Percentiles rank a stretch among this genome's conserved stretches.
Evolutionary conservation across 2,329 filamentous ascomycete genomes (phyloP).

Genomic region (Aspergillus melleus): DNA sequence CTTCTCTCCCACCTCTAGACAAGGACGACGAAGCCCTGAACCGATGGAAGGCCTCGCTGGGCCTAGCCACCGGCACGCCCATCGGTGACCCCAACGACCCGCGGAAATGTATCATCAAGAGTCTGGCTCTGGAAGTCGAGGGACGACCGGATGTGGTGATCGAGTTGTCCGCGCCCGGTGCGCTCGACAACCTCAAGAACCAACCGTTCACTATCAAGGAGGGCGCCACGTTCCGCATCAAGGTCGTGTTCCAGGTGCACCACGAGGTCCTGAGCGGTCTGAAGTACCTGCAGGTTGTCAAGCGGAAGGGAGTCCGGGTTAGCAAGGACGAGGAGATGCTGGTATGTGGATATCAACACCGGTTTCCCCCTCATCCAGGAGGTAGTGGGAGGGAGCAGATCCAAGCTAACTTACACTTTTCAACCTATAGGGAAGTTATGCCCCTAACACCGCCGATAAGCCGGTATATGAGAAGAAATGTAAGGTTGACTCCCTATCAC

Average conservation of each 20-base stretch:
- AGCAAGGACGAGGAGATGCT: constrained; percentile 99
- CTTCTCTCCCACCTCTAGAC: constrained; percentile 47
- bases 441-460: constrained; percentile 87
- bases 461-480: constrained; percentile 87
- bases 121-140: constrained; percentile 81
- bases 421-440: constrained; percentile 73
- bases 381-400: not conserved
- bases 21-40: constrained; percentile 87
- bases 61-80: constrained; percentile 70
- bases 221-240: constrained; percentile 90
- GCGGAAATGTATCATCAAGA: constrained; percentile 89
- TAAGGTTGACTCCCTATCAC: constrained; percentile 60
- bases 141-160: constrained; percentile 85
- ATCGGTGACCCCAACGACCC: constrained; percentile 77
- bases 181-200: constrained; percentile 76
- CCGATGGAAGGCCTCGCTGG: constrained; percentile 96
- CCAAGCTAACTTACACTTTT: not conserved
- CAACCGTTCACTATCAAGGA: constrained; percentile 98
- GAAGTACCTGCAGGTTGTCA: constrained; percentile 93
- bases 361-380: too few species aligned
- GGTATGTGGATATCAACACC: constrained; percentile 54
- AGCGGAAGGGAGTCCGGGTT: constrained; percentile 80
- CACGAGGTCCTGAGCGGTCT: constrained; percentile 93
- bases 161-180: constrained; percentile 73
- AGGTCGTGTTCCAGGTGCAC: constrained; percentile 90